These are phyloP conservation scores for Meripilus lineatus DNA, from an alignment of 1,284 basidiomycete species.

Conservation along the genomic window DNA sequence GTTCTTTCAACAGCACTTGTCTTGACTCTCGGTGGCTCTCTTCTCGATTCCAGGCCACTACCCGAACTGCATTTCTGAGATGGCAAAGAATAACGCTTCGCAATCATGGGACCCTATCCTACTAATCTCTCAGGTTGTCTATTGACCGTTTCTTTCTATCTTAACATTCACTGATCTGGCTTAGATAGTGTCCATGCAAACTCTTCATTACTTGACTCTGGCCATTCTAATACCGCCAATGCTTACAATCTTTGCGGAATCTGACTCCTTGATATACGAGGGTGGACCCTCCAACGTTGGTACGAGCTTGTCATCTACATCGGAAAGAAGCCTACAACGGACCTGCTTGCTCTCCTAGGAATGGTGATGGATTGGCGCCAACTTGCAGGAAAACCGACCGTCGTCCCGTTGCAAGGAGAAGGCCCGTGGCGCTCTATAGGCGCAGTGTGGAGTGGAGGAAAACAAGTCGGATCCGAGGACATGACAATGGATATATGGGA, in stretches of 20 bases:
- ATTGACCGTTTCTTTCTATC: conserved; percentile 2
- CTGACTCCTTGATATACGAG: conserved; percentile 73
- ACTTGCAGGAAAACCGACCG: conserved; percentile 79
- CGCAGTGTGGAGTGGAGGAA: conserved; percentile 74
- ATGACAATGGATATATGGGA: conserved; percentile 49
- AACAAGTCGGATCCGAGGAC: conserved; percentile 56
- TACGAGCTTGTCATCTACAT: conserved; percentile 31
- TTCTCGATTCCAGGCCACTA: too few species aligned
- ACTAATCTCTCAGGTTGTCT: conserved; percentile 61
- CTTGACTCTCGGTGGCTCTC: too few species aligned
- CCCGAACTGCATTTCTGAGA: too few species aligned
- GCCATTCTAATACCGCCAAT: conserved; percentile 81
- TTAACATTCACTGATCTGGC: conserved; percentile 4
- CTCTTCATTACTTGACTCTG: conserved; percentile 88
- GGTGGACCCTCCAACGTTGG: conserved; percentile 83
- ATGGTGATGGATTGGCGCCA: conserved; percentile 98
- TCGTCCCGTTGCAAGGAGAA: conserved; percentile 56
- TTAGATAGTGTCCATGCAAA: conserved; percentile 89
- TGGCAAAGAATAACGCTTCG: conserved; percentile 28
- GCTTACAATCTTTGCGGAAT: conserved; percentile 71
- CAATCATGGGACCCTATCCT: conserved; percentile 67
- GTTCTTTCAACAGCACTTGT: too few species aligned
- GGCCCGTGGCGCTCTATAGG: conserved; percentile 61
- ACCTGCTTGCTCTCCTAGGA: conserved; percentile 33
- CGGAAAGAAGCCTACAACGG: not conserved